Conservation (phyloP, 2,329 filamentous ascomycete genomes). For the Bipolaris sorokiniana region DNA sequence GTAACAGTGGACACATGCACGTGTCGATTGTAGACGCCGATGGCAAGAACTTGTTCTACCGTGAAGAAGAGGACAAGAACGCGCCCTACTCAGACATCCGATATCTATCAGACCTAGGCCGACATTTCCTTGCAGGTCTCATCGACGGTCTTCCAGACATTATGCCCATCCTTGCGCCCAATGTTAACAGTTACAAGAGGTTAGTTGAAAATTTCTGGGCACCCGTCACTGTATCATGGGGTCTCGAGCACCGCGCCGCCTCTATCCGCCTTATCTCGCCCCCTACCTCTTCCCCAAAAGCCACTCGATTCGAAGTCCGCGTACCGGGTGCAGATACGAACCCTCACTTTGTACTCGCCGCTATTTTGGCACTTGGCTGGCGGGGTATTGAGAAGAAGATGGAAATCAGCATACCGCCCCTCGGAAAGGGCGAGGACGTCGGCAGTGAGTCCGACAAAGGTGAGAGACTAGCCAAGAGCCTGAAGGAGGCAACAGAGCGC, state of each 20-base stretch:
- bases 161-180: slow-evolving; percentile 94
- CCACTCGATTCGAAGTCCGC: slow-evolving; percentile 90
- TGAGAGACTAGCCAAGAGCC: slow-evolving; percentile 77
- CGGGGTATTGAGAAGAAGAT: slow-evolving; percentile 92
- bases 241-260: slow-evolving; percentile 90
- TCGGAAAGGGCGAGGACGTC: slow-evolving; percentile 84
- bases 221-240: slow-evolving; percentile 96
- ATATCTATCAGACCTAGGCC: slow-evolving; percentile 82
- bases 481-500: slow-evolving; percentile 81
- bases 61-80: slow-evolving; percentile 72
- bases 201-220: slow-evolving; percentile 99
- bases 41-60: slow-evolving; percentile 84
- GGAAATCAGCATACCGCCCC: slow-evolving; percentile 77
- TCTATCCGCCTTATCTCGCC: slow-evolving; percentile 89
- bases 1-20: slow-evolving; percentile 96
- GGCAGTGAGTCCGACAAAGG: slow-evolving; percentile 75
- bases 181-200: slow-evolving; percentile 96
- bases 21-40: slow-evolving; percentile 80
- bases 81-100: slow-evolving; percentile 66
- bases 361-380: slow-evolving; percentile 87
- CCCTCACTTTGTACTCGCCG: slow-evolving; percentile 82
- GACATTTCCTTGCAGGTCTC: slow-evolving; percentile 91
- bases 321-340: slow-evolving; percentile 96
- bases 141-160: slow-evolving; percentile 89
- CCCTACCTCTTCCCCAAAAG: slow-evolving; percentile 80